phyloP scores from a whole-genome alignment of 768 basidiomycete genomes.

The Rhizopogon vesiculosus region DNA sequence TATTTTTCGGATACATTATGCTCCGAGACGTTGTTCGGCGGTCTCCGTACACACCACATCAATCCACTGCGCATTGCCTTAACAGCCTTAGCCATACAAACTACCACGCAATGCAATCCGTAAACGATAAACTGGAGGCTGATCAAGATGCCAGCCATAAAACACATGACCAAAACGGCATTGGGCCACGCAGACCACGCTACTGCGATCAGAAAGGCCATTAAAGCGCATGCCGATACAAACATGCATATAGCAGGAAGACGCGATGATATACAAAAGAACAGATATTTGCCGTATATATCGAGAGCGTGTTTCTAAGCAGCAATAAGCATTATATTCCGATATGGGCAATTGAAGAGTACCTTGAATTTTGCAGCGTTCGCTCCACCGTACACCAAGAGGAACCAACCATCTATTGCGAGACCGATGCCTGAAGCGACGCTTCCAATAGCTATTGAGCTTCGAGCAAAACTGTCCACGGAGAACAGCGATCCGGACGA shows the following conservation, averaged over 20 bases:
- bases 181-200: slow-evolving; percentile 62
- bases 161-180: slow-evolving; percentile 56
- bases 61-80: slow-evolving; percentile 10
- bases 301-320: slow-evolving; percentile 45
- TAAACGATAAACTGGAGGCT: slow-evolving; percentile 64
- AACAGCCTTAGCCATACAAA: slow-evolving; percentile 5
- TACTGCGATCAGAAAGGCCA: slow-evolving; percentile 55
- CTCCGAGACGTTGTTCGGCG: not conserved
- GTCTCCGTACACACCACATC: slow-evolving; percentile 2
- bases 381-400: slow-evolving; percentile 55
- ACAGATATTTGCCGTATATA: slow-evolving; percentile 56
- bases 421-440: slow-evolving; percentile 64
- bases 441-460: slow-evolving; percentile 53
- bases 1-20: not conserved
- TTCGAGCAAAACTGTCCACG: slow-evolving; percentile 41
- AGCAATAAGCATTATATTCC: not conserved
- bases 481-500: slow-evolving; percentile 46
- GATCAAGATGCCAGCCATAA: slow-evolving; percentile 53
- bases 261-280: slow-evolving; percentile 64
- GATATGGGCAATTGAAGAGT: slow-evolving; percentile 9
- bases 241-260: slow-evolving; percentile 61
- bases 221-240: slow-evolving; percentile 49
- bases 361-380: slow-evolving; percentile 52
- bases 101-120: slow-evolving; percentile 30
- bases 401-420: slow-evolving; percentile 59